These are phyloP conservation scores for Colletotrichum cordylinicola DNA, from an alignment of 2,329 filamentous ascomycete genomes.

Conservation along the genomic window DNA sequence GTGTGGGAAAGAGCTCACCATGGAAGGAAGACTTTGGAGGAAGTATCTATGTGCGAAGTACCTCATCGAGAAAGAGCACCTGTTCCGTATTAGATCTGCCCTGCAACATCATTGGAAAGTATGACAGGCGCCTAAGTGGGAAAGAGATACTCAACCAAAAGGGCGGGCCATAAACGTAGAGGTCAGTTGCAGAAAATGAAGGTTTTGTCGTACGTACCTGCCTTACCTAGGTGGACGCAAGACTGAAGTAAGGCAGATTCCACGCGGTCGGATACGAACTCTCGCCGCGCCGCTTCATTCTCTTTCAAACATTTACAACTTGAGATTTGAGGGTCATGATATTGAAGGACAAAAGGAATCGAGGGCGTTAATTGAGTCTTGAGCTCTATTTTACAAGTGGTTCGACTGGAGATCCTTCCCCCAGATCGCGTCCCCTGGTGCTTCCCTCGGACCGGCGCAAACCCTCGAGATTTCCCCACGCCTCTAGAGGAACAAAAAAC, in stretches of 20 bases:
- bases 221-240: neutral
- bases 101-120: neutral
- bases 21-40: neutral
- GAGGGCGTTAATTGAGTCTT: constrained; percentile 67
- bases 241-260: neutral
- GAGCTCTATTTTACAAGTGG: constrained; percentile 69
- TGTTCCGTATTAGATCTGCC: neutral
- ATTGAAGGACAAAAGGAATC: constrained; percentile 61
- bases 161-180: neutral
- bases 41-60: neutral
- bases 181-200: neutral
- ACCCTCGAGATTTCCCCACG: constrained; percentile 49
- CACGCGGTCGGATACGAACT: neutral
- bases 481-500: constrained; percentile 54
- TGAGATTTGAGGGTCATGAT: neutral
- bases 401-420: constrained; percentile 53
- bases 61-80: neutral
- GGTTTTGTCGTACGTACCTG: neutral
- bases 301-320: neutral
- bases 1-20: neutral
- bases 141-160: neutral
- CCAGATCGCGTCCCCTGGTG: constrained; percentile 23
- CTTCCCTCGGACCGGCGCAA: constrained; percentile 51
- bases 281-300: neutral
- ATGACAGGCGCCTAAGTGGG: neutral